Evolutionary conservation across 768 basidiomycete genomes (phyloP), one percentile per base, ranked within the genome.

Genomic region (Pisolithus tinctorius): DNA sequence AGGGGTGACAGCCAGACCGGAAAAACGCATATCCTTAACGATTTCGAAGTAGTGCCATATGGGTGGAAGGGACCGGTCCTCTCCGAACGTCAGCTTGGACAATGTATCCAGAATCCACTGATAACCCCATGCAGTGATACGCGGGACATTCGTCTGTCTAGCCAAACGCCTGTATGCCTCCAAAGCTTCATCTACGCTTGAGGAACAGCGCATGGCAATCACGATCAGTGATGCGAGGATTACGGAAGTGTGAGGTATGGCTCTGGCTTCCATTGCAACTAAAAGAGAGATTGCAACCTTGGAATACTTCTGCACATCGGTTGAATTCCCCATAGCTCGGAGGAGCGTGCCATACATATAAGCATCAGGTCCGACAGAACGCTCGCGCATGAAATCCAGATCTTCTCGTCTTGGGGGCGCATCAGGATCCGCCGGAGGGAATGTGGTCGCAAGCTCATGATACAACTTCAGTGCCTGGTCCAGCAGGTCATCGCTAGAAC

Each of bases 21-120:
- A 77, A 11, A 69, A 65, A 26, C 80, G 83, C 89, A 94, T 93
- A 68, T 93, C 89, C 36, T 75, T 77, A 51, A 92, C 76, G 47
- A 94, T 86, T 49, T 78, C 77, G 64, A 92, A 83, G 65, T 88
- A 90, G 49, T 81, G 73, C 54, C 72, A 67, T 45, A 65, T 71
- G 55, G 64, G 79, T 55, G 63, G 78, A 62, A 55, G 73, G 25
- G 72, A 59, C 16, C 67, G 52, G 34, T 49, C 62, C 20, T 75
- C 63, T 43, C 70, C 68, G 51, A 81, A 82, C 8, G 78, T 74
- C 48, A 88, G 71, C 25, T 74, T 73, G 60, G 80, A 77, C 57
- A 88, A 84, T 3, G 78, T 75, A 54, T 79, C 69, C 48, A 92
- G 73, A 51, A 94, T 81, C 41, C 77, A 71, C 8, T 71, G 67